Evolutionary conservation across 2,329 filamentous ascomycete genomes (phyloP).

Genomic region (Aspergillus aculeatinus): DNA sequence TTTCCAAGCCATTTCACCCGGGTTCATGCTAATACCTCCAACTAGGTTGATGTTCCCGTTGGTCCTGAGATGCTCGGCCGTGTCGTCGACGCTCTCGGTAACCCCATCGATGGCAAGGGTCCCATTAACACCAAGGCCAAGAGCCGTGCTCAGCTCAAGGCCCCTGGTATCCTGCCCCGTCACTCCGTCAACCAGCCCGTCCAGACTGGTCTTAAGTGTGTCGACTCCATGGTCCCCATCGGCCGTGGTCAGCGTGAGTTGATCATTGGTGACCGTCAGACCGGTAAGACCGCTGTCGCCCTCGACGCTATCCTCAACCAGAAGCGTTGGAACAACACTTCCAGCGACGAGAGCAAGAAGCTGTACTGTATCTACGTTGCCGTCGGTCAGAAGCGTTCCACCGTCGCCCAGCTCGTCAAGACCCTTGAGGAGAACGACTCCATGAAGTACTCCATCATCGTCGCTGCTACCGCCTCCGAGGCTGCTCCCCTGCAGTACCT

Average conservation of each 20-base stretch:
- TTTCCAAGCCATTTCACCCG: not conserved
- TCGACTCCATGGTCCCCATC: slow-evolving; percentile 99
- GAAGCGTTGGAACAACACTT: slow-evolving; percentile 95
- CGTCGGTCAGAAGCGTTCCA: slow-evolving; percentile 98
- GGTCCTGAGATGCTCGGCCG: slow-evolving; percentile 90
- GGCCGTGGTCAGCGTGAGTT: slow-evolving; percentile 99
- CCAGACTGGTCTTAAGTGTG: slow-evolving; percentile 98
- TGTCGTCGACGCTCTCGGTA: slow-evolving; percentile 97
- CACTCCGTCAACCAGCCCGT: slow-evolving; percentile 97
- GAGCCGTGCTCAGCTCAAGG: slow-evolving; percentile 98
- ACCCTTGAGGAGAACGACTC: slow-evolving; percentile 99
- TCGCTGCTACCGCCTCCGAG: slow-evolving; percentile 96
- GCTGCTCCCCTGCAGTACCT: slow-evolving; percentile 93
- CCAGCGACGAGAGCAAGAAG: slow-evolving; percentile 90
- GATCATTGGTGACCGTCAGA: slow-evolving; percentile 99
- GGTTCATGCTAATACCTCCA: slow-evolving; percentile 14
- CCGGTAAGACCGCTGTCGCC: slow-evolving; percentile 97
- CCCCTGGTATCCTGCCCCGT: slow-evolving; percentile 95
- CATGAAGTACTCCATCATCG: slow-evolving; percentile 95
- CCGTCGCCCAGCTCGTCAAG: slow-evolving; percentile 98
- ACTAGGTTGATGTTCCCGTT: slow-evolving; percentile 91
- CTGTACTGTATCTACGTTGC: slow-evolving; percentile 99
- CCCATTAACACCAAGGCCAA: slow-evolving; percentile 88
- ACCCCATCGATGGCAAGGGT: slow-evolving; percentile 99
- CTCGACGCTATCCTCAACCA: slow-evolving; percentile 99